Evolutionary conservation across 495 filamentous ascomycete species (phyloP), one percentile per base, ranked within the genome.

Genomic region (Terfezia claveryi): DNA sequence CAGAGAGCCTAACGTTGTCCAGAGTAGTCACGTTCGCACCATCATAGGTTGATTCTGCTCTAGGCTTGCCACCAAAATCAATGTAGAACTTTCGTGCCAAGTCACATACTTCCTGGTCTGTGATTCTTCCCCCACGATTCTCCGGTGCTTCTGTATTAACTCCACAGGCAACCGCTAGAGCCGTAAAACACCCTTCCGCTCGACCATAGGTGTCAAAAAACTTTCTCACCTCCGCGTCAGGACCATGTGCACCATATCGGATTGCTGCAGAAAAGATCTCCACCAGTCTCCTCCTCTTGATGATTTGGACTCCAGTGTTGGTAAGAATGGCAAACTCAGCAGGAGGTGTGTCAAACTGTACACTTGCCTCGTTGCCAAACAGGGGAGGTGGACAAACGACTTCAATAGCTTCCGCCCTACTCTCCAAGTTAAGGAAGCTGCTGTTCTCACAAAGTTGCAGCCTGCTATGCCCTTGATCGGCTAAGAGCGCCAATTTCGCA

Each of bases 81-180:
- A 96, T 85, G 63, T 92, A 95, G 4, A 80, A 82, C 61, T 82
- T 82, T 56, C 87, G 78, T 6, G 91, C 91, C 50, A 78, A 75
- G 59, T 91, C 85, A 20, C 89, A 70, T 20, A 93, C 81, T 38
- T 83, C 75, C 1, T 83, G 81, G 61, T 95, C 91, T n/a, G 76
- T 80, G 53, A 86, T 74, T 53, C 73, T 74, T 0, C 77, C 74
- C 0, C 86, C 71, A 51, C 85, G 77, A 32, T 59, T 61, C 32
- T 23, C 37, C 36, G 57, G 51, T 23, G 76, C 73, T 0, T 80
- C 73, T 0, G 79, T 77, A 10, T 71, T 68, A 49, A 87, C 74
- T 11, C 89, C 87, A 65, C 91, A 99, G 12, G 87, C 87, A n/a
- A 96, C 91, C 9, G 92, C 92, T 20, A 99, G 73, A 10, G 92